phyloP scores from a whole-genome alignment of 768 basidiomycete genomes.

The Lentinus tigrinus region DNA sequence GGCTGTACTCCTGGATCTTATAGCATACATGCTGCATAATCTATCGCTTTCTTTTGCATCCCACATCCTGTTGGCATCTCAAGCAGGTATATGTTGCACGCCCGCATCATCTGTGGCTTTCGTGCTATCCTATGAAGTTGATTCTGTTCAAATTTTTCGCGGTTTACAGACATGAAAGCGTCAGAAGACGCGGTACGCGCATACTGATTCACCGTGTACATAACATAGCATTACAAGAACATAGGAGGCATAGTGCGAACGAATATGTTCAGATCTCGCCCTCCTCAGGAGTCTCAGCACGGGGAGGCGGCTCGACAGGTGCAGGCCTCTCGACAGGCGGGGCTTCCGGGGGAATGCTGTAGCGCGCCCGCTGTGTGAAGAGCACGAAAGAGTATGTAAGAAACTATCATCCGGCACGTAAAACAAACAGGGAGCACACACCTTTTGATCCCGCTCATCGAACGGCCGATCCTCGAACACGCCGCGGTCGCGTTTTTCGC shows the following conservation, averaged over 20 bases:
- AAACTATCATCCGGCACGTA: neutral
- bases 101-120: too few relatives aligned
- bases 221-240: neutral
- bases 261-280: slow-evolving; percentile 65
- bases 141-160: too few relatives aligned
- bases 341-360: slow-evolving; percentile 40
- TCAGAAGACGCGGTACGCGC: too few relatives aligned
- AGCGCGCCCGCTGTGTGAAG: slow-evolving; percentile 18
- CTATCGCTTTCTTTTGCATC: too few relatives aligned
- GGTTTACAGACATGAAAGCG: too few relatives aligned
- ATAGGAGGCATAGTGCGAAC: slow-evolving; percentile 3
- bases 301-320: slow-evolving; percentile 24
- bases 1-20: neutral
- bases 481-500: slow-evolving; percentile 32
- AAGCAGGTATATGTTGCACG: too few relatives aligned
- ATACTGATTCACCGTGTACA: neutral
- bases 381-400: slow-evolving; percentile 1
- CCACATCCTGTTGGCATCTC: too few relatives aligned
- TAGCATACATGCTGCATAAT: too few relatives aligned
- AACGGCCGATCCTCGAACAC: slow-evolving; percentile 46
- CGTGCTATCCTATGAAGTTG: too few relatives aligned
- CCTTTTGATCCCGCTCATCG: slow-evolving; percentile 68
- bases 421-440: slow-evolving; percentile 26
- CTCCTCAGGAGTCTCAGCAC: slow-evolving; percentile 84
- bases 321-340: slow-evolving; percentile 39